A percentile compares a stretch with the other conserved stretches of the same genome.
These are phyloP conservation scores for Colletotrichum sidae DNA, from an alignment of 2,329 filamentous ascomycete genomes.

Conservation along the genomic window DNA sequence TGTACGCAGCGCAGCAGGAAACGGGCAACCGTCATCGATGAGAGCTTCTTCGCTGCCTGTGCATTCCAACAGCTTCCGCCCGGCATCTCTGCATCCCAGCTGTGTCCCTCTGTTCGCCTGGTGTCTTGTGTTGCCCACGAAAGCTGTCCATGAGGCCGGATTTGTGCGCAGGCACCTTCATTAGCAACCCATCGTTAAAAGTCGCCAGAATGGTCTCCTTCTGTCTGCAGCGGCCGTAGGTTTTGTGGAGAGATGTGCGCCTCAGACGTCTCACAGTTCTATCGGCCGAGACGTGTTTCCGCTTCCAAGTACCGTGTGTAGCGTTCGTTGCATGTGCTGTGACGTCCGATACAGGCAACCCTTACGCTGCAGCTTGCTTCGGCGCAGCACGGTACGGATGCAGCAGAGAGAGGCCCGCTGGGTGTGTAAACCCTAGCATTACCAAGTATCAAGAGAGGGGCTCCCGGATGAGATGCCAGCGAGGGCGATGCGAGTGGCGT, in stretches of 20 bases:
- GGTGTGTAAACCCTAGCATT: slow-evolving; percentile 22
- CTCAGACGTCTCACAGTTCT: slow-evolving; percentile 32
- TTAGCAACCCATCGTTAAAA: too few relatives aligned
- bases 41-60: too few relatives aligned
- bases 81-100: too few relatives aligned
- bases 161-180: too few relatives aligned
- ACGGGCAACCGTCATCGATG: not conserved
- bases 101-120: too few relatives aligned
- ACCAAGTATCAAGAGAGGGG: not conserved
- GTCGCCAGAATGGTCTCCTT: not conserved
- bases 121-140: too few relatives aligned
- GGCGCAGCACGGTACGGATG: slow-evolving; percentile 10
- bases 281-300: slow-evolving; percentile 37
- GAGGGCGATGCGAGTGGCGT: not conserved
- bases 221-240: slow-evolving; percentile 32
- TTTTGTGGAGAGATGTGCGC: slow-evolving; percentile 18
- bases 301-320: slow-evolving; percentile 12
- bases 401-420: slow-evolving; percentile 12
- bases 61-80: too few relatives aligned
- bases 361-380: slow-evolving; percentile 32
- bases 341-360: slow-evolving; percentile 34
- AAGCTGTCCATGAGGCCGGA: too few relatives aligned
- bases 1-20: not conserved
- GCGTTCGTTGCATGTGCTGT: slow-evolving; percentile 21
- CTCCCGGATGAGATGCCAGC: slow-evolving; percentile 27